Percentiles rank a stretch among this genome's conserved stretches.
phyloP scores from a whole-genome alignment of 345 rosid species.

The Populus davidiana region DNA sequence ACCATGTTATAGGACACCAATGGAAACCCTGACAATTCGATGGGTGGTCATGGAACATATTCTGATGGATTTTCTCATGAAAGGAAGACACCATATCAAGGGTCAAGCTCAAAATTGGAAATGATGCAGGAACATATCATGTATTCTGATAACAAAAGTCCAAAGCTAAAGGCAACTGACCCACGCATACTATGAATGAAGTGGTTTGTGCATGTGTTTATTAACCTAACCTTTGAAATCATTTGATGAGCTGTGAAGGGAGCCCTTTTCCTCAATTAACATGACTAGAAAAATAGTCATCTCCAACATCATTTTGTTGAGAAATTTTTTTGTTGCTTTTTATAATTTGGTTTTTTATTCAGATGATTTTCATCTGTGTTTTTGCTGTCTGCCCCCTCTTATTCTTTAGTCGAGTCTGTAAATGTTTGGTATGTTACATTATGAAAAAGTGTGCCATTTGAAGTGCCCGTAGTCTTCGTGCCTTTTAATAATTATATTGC shows the following conservation, averaged over 20 bases:
- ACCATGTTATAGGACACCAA: too few species aligned
- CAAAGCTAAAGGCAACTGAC: constrained; percentile 53
- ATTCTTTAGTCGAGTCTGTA: background rate
- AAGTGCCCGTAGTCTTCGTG: background rate
- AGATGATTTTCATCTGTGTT: background rate
- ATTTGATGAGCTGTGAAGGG: background rate
- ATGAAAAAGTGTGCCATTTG: background rate
- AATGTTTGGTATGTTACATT: background rate
- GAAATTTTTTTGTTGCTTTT: background rate
- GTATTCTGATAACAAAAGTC: constrained; percentile 39
- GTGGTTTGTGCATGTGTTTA: constrained; percentile 14
- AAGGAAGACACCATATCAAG: constrained; percentile 22
- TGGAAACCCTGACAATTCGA: too few species aligned
- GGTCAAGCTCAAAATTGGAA: constrained; percentile 31
- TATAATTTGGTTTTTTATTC: background rate
- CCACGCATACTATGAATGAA: background rate
- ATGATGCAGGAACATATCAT: constrained; percentile 27
- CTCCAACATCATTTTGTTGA: background rate
- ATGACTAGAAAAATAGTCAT: background rate
- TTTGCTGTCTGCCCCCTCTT: background rate
- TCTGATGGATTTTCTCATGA: constrained; percentile 32
- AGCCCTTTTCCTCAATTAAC: background rate
- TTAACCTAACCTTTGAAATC: background rate
- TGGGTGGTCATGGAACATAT: too few species aligned
- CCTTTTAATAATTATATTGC: background rate